Evolutionary conservation across 108 stramenopile genomes (phyloP), one percentile per base, ranked within the genome.

Genomic region (Skeletonema menzelii): DNA sequence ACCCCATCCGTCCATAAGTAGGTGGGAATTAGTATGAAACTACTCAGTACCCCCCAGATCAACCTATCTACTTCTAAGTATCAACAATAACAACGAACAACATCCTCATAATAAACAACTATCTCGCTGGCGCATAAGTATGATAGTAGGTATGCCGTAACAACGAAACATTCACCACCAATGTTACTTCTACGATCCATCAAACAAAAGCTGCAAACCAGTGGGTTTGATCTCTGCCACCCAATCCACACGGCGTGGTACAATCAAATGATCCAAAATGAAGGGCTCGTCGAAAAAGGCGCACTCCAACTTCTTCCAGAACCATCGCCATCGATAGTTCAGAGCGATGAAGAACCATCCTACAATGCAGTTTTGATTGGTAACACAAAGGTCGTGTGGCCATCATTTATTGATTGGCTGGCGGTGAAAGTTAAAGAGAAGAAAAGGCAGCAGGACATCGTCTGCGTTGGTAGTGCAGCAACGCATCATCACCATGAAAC

Each of bases 361-460:
- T 77, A 34, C 68, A 82, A 85, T 13, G 84, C 84, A 1, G 56
- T 79, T 14, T 42, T 85, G 55, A 80, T 85, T 57, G 84, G 84
- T 6, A 85, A 85, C 60, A 80, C 82, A 7, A 82, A 80, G 38
- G 35, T 37, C 20, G 40, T 83, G 8, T 85, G 84, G 84, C 73
- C 82, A 5, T 15, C 31, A 22, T 85, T 85, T 63, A 17, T 85
- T 6, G 14, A 56, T n/a, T 85, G 84, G 84, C 67, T 85, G 3
- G 49, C 40, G 24, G 38, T 59, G 22, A 40, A 64, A 40, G 70
- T 63, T 1, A 56, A 72, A 67, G 59, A 63, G 62, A 65, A 35
- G 15, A 38, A 55, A 60, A 38, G 15, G 27, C 24, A 27, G 59
- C 13, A 60, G 20, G 5, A 34, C 14, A 63, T 12, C 12, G 0